phyloP scores from a whole-genome alignment of 768 basidiomycete species.

The Serendipita sp. region DNA sequence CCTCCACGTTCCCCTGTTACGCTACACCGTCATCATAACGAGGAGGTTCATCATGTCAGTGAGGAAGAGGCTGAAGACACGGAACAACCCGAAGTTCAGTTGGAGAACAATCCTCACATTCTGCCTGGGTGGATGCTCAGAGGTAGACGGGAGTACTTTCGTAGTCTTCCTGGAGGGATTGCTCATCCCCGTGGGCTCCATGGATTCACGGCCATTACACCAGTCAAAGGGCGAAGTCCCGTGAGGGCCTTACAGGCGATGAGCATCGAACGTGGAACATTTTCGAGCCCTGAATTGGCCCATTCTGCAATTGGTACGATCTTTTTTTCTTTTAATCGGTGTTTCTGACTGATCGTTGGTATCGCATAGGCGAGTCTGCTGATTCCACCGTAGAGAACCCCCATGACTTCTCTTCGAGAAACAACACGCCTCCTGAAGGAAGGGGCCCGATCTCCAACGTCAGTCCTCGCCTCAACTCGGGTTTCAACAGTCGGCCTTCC shows the following conservation, averaged over 20 bases:
- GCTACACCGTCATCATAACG: constrained; percentile 3
- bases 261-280: constrained; percentile 32
- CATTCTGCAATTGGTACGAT: background rate
- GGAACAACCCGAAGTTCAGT: constrained; percentile 85
- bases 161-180: background rate
- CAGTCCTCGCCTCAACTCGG: background rate
- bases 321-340: background rate
- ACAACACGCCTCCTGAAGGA: background rate
- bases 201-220: background rate
- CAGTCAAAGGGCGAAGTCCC: background rate
- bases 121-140: constrained; percentile 84
- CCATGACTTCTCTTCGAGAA: background rate
- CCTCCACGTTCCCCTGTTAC: constrained; percentile 2
- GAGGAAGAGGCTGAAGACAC: constrained; percentile 24
- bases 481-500: background rate
- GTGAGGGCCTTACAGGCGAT: background rate
- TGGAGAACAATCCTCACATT: constrained; percentile 91
- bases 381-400: background rate
- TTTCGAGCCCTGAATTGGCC: constrained; percentile 55
- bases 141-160: constrained; percentile 11
- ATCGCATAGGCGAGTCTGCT: too few relatives aligned
- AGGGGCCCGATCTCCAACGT: background rate
- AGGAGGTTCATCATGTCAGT: constrained; percentile 9
- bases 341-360: too few relatives aligned
- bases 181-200: background rate